These are phyloP conservation scores for Heteromeles arbutifolia DNA, from an alignment of 306 rosid genomes.

Conservation along the genomic window DNA sequence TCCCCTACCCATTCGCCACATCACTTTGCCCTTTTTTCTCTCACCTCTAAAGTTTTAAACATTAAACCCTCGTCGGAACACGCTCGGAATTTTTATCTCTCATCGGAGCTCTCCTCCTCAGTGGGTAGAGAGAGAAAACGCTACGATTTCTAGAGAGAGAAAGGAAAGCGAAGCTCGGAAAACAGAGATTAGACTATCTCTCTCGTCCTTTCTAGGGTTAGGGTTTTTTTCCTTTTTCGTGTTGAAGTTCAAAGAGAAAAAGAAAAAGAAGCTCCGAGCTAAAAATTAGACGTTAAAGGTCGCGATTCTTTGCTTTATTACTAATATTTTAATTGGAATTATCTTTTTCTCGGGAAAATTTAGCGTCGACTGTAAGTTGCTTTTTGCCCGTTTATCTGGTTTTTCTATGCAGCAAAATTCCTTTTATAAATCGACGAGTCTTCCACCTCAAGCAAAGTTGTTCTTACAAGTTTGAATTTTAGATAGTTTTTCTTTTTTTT, in stretches of 20 bases:
- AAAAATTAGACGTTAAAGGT: not conserved
- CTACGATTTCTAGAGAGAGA: conserved; percentile 26
- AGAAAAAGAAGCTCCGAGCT: conserved; percentile 12
- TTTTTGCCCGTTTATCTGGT: conserved; percentile 2
- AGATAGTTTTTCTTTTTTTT: not conserved
- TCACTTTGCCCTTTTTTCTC: not conserved
- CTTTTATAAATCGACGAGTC: conserved; percentile 40
- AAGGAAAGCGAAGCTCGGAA: not conserved
- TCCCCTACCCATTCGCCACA: not conserved
- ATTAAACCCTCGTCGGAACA: conserved; percentile 40
- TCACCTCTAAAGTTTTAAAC: not conserved
- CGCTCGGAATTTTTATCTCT: conserved; percentile 29
- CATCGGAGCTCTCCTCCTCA: conserved; percentile 26
- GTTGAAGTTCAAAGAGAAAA: not conserved
- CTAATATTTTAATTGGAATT: not conserved
- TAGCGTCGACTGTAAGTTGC: conserved; percentile 39
- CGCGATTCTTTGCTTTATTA: not conserved
- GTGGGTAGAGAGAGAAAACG: conserved; percentile 31
- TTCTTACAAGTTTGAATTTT: conserved; percentile 12
- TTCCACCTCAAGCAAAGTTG: conserved; percentile 55
- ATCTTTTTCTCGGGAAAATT: conserved; percentile 4
- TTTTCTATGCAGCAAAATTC: conserved; percentile 12
- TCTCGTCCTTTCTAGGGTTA: conserved; percentile 5
- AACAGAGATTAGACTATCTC: not conserved
- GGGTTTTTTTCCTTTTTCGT: not conserved